phyloP scores from a whole-genome alignment of 2,329 filamentous ascomycete species.

The Beauveria bassiana region DNA sequence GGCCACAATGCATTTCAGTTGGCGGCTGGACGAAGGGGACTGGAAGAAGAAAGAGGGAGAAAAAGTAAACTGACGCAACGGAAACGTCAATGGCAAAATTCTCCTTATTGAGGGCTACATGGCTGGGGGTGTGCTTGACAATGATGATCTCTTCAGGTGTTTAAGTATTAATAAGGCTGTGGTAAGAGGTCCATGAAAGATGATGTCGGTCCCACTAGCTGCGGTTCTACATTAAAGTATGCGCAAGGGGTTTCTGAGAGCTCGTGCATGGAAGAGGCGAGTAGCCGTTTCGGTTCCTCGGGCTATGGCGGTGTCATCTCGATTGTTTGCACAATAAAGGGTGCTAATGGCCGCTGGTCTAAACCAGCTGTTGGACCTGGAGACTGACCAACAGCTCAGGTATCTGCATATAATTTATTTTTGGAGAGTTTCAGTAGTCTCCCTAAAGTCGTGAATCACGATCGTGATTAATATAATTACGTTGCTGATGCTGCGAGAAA shows the following conservation, averaged over 20 bases:
- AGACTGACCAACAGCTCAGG: neutral
- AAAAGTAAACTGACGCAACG: neutral
- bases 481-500: neutral
- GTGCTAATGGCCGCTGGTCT: neutral
- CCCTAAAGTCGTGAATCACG: neutral
- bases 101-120: neutral
- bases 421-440: neutral
- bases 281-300: neutral
- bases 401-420: neutral
- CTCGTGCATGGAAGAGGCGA: neutral
- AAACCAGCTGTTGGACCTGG: neutral
- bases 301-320: neutral
- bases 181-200: neutral
- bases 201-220: neutral
- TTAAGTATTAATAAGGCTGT: neutral
- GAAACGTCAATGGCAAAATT: neutral
- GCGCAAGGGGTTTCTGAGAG: neutral
- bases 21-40: no score
- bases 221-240: neutral
- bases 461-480: neutral
- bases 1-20: neutral
- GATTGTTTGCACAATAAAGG: neutral
- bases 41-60: no score
- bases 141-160: neutral
- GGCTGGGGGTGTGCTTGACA: neutral